Evolutionary conservation across 2,329 filamentous ascomycete species (phyloP), one percentile per base, ranked within the genome.

Genomic region (Arthrocladium fulminans): DNA sequence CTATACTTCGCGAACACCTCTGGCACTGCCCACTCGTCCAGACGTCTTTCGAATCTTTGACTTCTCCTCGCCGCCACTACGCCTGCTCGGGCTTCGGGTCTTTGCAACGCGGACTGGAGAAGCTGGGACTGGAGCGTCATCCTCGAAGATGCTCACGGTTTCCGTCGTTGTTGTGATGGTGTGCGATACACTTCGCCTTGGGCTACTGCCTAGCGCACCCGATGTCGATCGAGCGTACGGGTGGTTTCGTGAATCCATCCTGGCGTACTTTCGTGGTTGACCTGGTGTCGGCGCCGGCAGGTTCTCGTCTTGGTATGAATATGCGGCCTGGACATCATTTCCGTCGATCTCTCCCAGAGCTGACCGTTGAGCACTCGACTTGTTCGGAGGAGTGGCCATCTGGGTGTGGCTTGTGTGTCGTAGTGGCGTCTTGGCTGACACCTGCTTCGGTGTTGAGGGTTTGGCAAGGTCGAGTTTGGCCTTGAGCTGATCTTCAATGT

Each of bases 301-400:
- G 59, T 94, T 94, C 63, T 96, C 89, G 55, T 96, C 88, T 61
- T 86, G 79, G n/a, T 81, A 79, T 76, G 55, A 79, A 20, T 66
- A 64, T 15, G 60, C 57, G 10, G 64, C 68, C 38, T 65, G 62
- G 49, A 71, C 71, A 57, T 81, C 79, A 52, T 96, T 94, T 55
- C 86, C 80, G 60, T 94, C 87, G 54, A 98, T 86, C 67, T 98
- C 92, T 47, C 90, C 89, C n/a, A 98, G 79, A 2, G 92, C 89
- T 25, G 87, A 81, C 50, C 92, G 80, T 62, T 81, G 53, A 29
- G 48, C 52, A 42, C 55, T 55, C 60, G 62, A 56, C 58, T 64
- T 80, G 6, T 84, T 84, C 23, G 90, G 89, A 27, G 89, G 89
- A 8, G 92, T 96, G 34, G 87, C 84, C 9, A 82, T 80, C 63